Percentiles rank a stretch among this genome's conserved stretches.
phyloP scores from a whole-genome alignment of 768 basidiomycete genomes.

The Sarcodon aspratus region DNA sequence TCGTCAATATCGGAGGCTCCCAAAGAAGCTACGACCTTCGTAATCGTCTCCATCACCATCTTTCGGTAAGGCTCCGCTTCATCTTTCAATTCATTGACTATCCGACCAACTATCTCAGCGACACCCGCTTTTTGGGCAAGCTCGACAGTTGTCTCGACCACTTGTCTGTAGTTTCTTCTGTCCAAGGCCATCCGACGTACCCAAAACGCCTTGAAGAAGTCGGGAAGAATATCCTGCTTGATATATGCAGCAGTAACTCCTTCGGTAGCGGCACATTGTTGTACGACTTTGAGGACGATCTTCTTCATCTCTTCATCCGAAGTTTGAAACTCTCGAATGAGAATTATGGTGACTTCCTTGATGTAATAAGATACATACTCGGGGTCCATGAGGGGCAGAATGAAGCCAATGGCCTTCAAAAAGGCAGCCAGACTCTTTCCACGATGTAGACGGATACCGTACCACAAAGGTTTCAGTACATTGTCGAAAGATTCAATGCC shows the following conservation, averaged over 20 bases:
- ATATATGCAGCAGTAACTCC: slow-evolving; percentile 95
- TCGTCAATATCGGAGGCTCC: slow-evolving; percentile 99
- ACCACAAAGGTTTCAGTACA: slow-evolving; percentile 89
- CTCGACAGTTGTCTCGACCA: slow-evolving; percentile 98
- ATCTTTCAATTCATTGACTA: slow-evolving; percentile 85
- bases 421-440: slow-evolving; percentile 93
- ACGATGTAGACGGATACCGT: slow-evolving; percentile 89
- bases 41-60: slow-evolving; percentile 99
- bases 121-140: slow-evolving; percentile 96
- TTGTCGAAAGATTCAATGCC: slow-evolving; percentile 99
- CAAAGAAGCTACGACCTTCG: slow-evolving; percentile 85
- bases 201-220: slow-evolving; percentile 99
- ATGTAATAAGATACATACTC: slow-evolving; percentile 99
- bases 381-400: slow-evolving; percentile 99
- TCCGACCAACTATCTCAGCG: slow-evolving; percentile 84
- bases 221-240: slow-evolving; percentile 94
- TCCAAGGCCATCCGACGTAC: slow-evolving; percentile 97
- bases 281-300: slow-evolving; percentile 97
- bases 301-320: slow-evolving; percentile 99
- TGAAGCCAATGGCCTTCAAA: slow-evolving; percentile 97
- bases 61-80: slow-evolving; percentile 88
- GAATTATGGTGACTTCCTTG: slow-evolving; percentile 93
- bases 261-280: slow-evolving; percentile 97
- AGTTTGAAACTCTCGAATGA: slow-evolving; percentile 97
- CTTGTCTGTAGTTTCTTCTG: slow-evolving; percentile 89